Base-by-base conservation (phyloP, 345 rosid species). In the Capsella bursapastoris region DNA sequence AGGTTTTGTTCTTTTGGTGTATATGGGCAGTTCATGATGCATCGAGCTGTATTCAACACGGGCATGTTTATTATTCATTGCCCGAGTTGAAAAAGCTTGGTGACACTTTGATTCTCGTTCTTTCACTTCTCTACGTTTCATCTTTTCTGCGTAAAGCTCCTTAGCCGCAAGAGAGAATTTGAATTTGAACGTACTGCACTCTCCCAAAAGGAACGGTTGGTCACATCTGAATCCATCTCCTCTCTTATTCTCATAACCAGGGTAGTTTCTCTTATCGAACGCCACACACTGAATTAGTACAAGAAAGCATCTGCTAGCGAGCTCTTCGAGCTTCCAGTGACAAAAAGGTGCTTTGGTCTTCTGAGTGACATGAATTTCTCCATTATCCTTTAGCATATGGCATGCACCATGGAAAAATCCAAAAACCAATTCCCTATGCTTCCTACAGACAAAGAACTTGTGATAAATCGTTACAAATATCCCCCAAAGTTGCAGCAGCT, bases 281-380 rank as follows among this genome's bases (percentile, higher is more conserved):
- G 74, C 60, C 11, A 68, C 83, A 56, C 62, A 1, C 2, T 41
- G 66, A 5, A 25, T n/a, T 77, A 81, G 63, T 14, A 7, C 70
- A 55, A 85, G 79, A 63, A 34, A 79, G 80, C 72, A 80, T 49
- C 14, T 14, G 49, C 31, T 18, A n/a, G 88, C 91, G 22, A 88
- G 87, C 67, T 82, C 84, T 71, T 60, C 73, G 2, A 88, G 79
- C 34, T 86, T 81, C 93, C 91, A 90, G 41, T 32, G 2, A 75
- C 73, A 78, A 67, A 70, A 88, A n/a, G 91, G 93, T 41, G 25
- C n/a, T 1, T 68, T 70, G 18, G 79, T 85, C 79, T 85, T 88
- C 78, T 90, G 93, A 51, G 78, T 75, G 8, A 90, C 87, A 70
- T 88, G 91, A 13, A 86, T 53, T 81, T 90, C 83, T 13, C 90